phyloP scores from a whole-genome alignment of 78 protist species.

The Neovahlkampfia damariscottae region DNA sequence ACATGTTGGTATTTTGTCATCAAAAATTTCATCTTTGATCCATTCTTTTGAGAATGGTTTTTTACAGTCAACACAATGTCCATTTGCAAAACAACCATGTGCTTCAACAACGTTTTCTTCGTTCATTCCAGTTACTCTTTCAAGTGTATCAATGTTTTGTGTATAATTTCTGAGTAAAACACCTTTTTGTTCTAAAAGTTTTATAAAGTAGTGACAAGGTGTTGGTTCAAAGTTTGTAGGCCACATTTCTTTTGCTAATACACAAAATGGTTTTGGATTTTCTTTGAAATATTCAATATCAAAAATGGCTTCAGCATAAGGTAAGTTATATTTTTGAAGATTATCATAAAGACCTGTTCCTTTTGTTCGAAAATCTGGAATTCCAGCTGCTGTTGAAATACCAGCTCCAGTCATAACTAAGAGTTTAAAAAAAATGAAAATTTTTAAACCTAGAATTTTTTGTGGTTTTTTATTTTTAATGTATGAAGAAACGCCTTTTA shows the following conservation, averaged over 20 bases:
- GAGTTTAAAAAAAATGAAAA: too few species aligned
- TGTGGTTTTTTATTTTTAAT: too few species aligned
- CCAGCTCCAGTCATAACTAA: conserved; percentile 33
- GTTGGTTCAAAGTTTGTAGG: conserved; percentile 51
- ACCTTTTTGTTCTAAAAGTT: conserved; percentile 49
- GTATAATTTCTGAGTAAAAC: conserved; percentile 73
- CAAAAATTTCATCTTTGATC: neutral
- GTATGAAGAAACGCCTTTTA: too few species aligned
- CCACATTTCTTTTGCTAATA: conserved; percentile 53
- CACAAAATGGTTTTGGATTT: conserved; percentile 70
- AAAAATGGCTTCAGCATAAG: conserved; percentile 65
- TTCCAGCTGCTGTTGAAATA: conserved; percentile 50
- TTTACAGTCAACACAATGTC: conserved; percentile 29
- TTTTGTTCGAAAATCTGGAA: conserved; percentile 77
- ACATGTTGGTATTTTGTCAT: neutral
- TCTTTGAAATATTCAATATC: conserved; percentile 37
- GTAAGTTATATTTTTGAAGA: conserved; percentile 58
- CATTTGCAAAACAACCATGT: conserved; percentile 64
- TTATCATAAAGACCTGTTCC: conserved; percentile 69
- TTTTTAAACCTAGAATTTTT: too few species aligned
- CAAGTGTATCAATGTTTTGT: conserved; percentile 85
- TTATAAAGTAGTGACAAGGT: conserved; percentile 58
- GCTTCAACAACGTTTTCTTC: conserved; percentile 52
- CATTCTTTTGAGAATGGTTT: neutral
- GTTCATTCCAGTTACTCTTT: conserved; percentile 47